Conservation (phyloP, 2,329 filamentous ascomycete species). For the Lasiodiplodia gonubiensis region DNA sequence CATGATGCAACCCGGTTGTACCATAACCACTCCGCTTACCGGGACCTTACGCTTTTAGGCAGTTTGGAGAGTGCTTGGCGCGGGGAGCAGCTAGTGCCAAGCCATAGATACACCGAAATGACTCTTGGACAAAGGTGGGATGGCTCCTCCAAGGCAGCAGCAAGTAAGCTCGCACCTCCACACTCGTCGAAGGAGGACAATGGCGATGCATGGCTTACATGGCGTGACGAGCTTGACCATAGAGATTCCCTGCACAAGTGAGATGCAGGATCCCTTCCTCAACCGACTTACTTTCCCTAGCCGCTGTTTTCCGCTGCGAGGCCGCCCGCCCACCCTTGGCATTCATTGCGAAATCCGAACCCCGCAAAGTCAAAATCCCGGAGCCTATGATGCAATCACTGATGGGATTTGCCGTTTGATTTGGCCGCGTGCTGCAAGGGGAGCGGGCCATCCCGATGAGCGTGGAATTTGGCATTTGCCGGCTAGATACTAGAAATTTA, state of each 20-base stretch:
- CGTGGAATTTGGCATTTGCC: neutral
- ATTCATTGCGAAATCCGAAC: neutral
- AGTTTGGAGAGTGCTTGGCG: slow-evolving; percentile 21
- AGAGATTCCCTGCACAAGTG: neutral
- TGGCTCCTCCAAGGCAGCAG: slow-evolving; percentile 14
- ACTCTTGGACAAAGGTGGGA: neutral
- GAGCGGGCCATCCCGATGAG: neutral
- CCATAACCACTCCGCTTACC: neutral
- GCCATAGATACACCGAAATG: neutral
- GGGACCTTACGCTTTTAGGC: slow-evolving; percentile 14
- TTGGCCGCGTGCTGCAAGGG: neutral
- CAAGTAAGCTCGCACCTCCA: neutral
- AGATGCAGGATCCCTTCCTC: neutral
- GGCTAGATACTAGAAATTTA: too few species aligned
- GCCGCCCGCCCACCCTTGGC: slow-evolving; percentile 18
- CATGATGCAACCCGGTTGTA: slow-evolving; percentile 7
- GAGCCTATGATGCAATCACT: neutral
- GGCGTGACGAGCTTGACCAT: neutral
- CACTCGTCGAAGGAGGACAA: neutral
- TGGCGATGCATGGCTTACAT: neutral
- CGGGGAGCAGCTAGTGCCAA: slow-evolving; percentile 15
- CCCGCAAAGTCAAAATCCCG: neutral
- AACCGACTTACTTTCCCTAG: neutral
- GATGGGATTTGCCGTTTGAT: neutral
- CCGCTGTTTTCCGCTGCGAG: slow-evolving; percentile 1